Base-by-base conservation (phyloP, 164 flowering plant species). In the Annona squamosa region DNA sequence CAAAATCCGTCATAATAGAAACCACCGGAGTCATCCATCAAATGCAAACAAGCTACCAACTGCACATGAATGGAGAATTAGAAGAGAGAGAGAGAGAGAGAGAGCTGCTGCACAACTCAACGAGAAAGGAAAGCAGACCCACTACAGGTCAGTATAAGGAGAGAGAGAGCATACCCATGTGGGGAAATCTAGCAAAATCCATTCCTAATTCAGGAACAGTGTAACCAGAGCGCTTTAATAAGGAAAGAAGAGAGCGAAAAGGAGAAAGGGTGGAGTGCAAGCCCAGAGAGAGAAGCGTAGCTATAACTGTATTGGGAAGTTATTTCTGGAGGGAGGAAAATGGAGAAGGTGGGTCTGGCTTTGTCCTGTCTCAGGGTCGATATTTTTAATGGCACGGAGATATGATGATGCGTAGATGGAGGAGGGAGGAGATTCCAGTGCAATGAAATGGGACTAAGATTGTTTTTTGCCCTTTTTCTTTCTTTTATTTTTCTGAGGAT, bases 311-410 rank as follows among this genome's bases (percentile, higher is more conserved):
- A 19, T 6, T 3, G 3, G 37, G 65, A 63, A 19, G 37, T 63
- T 63, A 63, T 41, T 37, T 6, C 41, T 65, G 68, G 68, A 66
- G 47, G n/a, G 68, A 66, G 47, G 3, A 66, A 66, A 63, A 26
- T 26, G 37, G 37, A 9, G 4, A 18, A 42, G 45, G 68, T 66
- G 47, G 45, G 68, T 66, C 68, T 42, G 37, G 42, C 2, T 41
- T 43, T 42, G 43, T 4, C 16, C 43, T 12, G 17, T 66, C 43
- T 66, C 43, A 46, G n/a, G 46, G 65, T 17, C 71, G 17, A 43
- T 48, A 52, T 52, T 52, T 52, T 52, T 52, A 52, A 1, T 10
- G 59, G 59, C 9, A 52, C 13, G 13, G 59, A 52, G 59, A 52
- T 52, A 18, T 5, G 13, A 26, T 69, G 37, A 19, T 41, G n/a